These are phyloP conservation scores for Vigna hirtella DNA, from an alignment of 306 rosid genomes.

Conservation along the genomic window DNA sequence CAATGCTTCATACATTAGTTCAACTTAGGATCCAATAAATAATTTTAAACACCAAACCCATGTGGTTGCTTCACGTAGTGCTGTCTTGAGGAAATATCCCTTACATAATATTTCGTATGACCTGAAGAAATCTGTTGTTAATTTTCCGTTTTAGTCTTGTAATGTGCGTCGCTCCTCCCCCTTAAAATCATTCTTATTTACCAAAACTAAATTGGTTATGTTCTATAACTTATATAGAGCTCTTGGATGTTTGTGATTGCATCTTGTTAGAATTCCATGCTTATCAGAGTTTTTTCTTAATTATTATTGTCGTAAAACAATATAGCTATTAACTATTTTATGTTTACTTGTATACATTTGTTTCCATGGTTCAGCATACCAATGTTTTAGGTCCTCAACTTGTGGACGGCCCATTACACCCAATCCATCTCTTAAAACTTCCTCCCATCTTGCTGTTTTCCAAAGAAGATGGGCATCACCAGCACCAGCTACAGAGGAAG, in stretches of 20 bases:
- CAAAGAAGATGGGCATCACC: slow-evolving; percentile 84
- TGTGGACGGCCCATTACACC: slow-evolving; percentile 37
- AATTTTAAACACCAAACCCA: not conserved
- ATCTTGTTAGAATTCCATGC: slow-evolving; percentile 19
- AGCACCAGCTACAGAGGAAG: slow-evolving; percentile 62
- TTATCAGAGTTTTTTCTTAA: not conserved
- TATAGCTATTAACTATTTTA: slow-evolving; percentile 6
- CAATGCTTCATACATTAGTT: not conserved
- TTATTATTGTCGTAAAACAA: not conserved
- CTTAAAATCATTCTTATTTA: slow-evolving; percentile 16
- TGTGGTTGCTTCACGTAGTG: not conserved
- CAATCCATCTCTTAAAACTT: slow-evolving; percentile 41
- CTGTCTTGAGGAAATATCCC: not conserved
- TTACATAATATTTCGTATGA: slow-evolving; percentile 7
- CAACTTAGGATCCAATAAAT: slow-evolving; percentile 3
- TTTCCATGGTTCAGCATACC: slow-evolving; percentile 60
- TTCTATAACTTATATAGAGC: not conserved
- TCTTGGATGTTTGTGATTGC: slow-evolving; percentile 4
- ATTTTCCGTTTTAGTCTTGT: not conserved
- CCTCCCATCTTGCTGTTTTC: slow-evolving; percentile 40
- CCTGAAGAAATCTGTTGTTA: not conserved
- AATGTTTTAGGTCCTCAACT: slow-evolving; percentile 51
- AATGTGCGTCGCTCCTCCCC: not conserved
- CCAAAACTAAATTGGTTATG: slow-evolving; percentile 11
- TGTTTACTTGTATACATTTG: slow-evolving; percentile 12